A percentile compares a stretch with the other conserved stretches of the same genome.
Conservation (phyloP, 495 filamentous ascomycete genomes). For the Neurospora pannonica region DNA sequence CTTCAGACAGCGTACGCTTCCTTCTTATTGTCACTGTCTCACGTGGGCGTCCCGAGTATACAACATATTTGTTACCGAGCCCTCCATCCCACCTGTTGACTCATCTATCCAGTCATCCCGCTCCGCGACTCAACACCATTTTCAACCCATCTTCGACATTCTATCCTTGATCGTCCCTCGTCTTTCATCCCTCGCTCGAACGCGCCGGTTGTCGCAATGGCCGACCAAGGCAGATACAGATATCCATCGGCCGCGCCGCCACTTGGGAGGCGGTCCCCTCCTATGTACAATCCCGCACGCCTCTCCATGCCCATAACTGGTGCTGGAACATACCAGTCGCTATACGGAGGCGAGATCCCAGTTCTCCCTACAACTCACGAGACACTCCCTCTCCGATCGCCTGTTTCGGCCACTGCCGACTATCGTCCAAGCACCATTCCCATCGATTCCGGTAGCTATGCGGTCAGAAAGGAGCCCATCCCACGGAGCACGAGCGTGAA, state of each 20-base stretch:
- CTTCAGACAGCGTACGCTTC: not conserved
- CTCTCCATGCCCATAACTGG: slow-evolving; percentile 35
- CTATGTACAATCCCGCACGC: slow-evolving; percentile 37
- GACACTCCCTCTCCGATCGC: slow-evolving; percentile 24
- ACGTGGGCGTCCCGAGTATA: not conserved
- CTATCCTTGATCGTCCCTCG: not conserved
- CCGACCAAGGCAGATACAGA: slow-evolving; percentile 30
- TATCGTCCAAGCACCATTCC: slow-evolving; percentile 21
- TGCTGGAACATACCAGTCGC: slow-evolving; percentile 27
- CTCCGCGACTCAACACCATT: not conserved
- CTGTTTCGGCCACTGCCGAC: slow-evolving; percentile 20
- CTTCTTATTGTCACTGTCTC: not conserved
- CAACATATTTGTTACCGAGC: not conserved
- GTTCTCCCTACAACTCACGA: slow-evolving; percentile 19
- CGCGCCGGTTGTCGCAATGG: slow-evolving; percentile 20
- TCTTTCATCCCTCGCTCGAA: not conserved
- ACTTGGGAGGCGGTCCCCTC: slow-evolving; percentile 31
- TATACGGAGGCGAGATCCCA: slow-evolving; percentile 34
- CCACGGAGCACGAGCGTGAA: slow-evolving; percentile 31
- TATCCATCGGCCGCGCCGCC: slow-evolving; percentile 16
- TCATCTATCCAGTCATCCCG: not conserved
- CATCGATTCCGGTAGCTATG: slow-evolving; percentile 36
- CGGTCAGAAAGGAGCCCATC: slow-evolving; percentile 36
- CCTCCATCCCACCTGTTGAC: not conserved
- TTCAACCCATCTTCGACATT: not conserved